Base-by-base conservation (phyloP, 1,284 basidiomycete species). In the Ganoderma lucidum region DNA sequence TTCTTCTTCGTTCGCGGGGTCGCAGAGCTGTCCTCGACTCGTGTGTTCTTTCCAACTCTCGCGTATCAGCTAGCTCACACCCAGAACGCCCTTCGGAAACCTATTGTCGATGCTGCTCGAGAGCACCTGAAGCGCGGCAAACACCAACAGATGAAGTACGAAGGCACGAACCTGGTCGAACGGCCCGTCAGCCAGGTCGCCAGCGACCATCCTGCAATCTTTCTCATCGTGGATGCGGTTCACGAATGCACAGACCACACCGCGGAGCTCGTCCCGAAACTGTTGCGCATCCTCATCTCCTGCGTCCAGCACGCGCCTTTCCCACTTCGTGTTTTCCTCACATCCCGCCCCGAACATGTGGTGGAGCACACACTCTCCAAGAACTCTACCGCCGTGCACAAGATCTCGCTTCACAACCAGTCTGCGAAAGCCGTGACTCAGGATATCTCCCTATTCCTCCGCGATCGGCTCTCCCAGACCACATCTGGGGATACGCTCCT, bases 141-240 rank as follows among this genome's bases (percentile, higher is more conserved):
- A 17, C 42, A 48, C 15, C 69, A 67, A 42, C 66, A 63, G 62
- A 64, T 67, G 32, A 39, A 62, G n/a, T 58, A 51, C 28, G 63
- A 63, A 37, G 56, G 39, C n/a, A 39, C 56, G 41, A 64, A 65
- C n/a, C 69, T 70, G 6, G 9, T 70, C 23, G 23, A 23, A 17
- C 3, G 23, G 48, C 48, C 48, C 4, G 10, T 51, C 23, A 14
- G 48, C 23, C 48, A 51, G 48, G 10, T 51, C 23, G 48, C 28
- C 23, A 12, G 48, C 10, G 23, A 19, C 3, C 48, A 51, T 28
- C 48, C 23, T 23, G 8, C 39, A 32, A 19, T 56, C 28, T 44
- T 71, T 14, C 62, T 73, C 41, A 39, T 73, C 15, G 39, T 73
- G 28, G 72, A 73, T 41, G 72, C 68, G 6, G 37, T 73, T 1